These are phyloP conservation scores for Euphorbia schlechtendalii DNA, from an alignment of 441 rosid species.

Conservation along the genomic window DNA sequence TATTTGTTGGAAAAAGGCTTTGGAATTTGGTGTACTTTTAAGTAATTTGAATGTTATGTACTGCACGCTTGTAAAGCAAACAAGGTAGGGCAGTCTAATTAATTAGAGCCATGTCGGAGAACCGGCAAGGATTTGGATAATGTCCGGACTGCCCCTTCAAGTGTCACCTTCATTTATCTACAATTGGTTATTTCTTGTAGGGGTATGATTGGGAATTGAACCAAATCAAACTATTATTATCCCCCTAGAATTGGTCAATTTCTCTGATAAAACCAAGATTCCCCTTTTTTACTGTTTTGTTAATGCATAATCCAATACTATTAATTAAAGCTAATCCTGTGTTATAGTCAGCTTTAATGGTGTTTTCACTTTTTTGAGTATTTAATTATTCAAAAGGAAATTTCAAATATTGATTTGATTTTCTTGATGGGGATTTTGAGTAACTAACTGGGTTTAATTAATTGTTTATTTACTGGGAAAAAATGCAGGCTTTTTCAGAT, in stretches of 20 bases:
- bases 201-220: slow-evolving; percentile 51
- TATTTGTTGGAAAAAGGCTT: neutral
- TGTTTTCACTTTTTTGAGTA: too few species aligned
- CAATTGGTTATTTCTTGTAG: slow-evolving; percentile 1
- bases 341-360: slow-evolving; percentile 12
- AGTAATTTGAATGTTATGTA: slow-evolving; percentile 11
- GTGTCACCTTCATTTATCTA: slow-evolving; percentile 34
- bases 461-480: neutral
- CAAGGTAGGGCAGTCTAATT: neutral
- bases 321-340: slow-evolving; percentile 8
- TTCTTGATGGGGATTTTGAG: neutral
- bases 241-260: slow-evolving; percentile 28
- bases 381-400: neutral
- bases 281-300: slow-evolving; percentile 16
- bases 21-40: slow-evolving; percentile 5
- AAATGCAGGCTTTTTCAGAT: slow-evolving; percentile 84
- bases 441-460: neutral
- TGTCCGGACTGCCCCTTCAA: slow-evolving; percentile 37
- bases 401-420: neutral
- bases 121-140: slow-evolving; percentile 33
- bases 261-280: slow-evolving; percentile 20
- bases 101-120: slow-evolving; percentile 27
- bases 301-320: neutral
- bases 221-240: neutral
- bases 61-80: slow-evolving; percentile 36